Evolutionary conservation across 495 filamentous ascomycete species (phyloP), one percentile per base, ranked within the genome.

Genomic region (Hypoxylon cercidicola): DNA sequence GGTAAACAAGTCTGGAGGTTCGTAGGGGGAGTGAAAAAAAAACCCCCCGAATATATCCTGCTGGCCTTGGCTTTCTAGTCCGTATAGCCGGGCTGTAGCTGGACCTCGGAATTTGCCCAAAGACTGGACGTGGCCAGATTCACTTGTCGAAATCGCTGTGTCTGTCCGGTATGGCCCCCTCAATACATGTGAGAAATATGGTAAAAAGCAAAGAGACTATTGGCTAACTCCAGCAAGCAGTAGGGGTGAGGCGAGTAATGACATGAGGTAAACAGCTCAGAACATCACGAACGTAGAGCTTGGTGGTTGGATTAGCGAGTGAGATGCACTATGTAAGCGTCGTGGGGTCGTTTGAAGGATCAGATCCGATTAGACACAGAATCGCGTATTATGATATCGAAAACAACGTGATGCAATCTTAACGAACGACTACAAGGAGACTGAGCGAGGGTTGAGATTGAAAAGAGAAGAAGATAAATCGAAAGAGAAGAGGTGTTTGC

Each of bases 31-130:
- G n/a, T 5, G 49, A 34, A 41, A 35, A 50, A 62, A 49, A 49
- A 23, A n/a, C n/a, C n/a, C n/a, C n/a, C n/a, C 18, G 39, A 65
- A 64, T 64, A 69, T 69, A 65, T 64, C 19, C 61, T 34, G 50
- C 32, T 61, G 12, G 66, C 54, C 66, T 69, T 65, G 61, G 56
- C 66, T 55, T 63, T 65, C 56, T 40, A 61, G 61, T 58, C 61
- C 66, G 61, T 64, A 65, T 65, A 69, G 61, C 66, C 66, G 66
- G 51, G 61, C 57, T 60, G 34, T 69, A 28, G 32, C 51, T 41
- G 51, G 52, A 52, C 46, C 21, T 52, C 65, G 56, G 60, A 41
- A 60, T 45, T 65, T 69, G 37, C 19, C 47, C 10, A 19, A 37
- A 30, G 51, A 3, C 9, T 34, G 43, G 34, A 45, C 12, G 48